phyloP scores from a whole-genome alignment of 176 grass and related monocot species.

The Avena insularis region DNA sequence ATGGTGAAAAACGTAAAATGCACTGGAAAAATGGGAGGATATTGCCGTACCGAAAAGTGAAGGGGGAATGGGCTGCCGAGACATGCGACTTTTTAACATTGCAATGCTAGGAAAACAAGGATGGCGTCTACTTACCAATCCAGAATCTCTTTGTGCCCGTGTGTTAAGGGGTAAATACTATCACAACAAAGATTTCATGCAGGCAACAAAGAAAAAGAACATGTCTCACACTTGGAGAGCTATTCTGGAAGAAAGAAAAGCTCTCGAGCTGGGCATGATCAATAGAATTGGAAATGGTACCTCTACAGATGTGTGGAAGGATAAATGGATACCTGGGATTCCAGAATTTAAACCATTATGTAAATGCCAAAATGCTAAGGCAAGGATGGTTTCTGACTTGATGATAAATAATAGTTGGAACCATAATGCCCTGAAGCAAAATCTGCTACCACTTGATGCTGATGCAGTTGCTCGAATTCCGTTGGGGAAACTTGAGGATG shows the following conservation, averaged over 20 bases:
- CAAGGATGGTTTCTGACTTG: too few species aligned
- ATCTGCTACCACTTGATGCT: too few species aligned
- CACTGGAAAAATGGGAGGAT: background rate
- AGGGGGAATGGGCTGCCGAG: background rate
- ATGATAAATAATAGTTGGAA: too few species aligned
- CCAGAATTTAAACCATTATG: too few species aligned
- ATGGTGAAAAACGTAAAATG: background rate
- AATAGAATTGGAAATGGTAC: too few species aligned
- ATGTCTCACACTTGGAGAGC: background rate
- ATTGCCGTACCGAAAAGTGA: background rate
- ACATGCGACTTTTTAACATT: background rate
- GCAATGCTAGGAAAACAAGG: background rate
- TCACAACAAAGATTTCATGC: background rate
- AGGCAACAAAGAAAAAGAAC: background rate
- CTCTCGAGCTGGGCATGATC: too few species aligned
- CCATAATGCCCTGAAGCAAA: too few species aligned
- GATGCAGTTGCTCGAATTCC: too few species aligned
- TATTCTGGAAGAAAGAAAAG: background rate
- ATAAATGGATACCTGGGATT: too few species aligned
- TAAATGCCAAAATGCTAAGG: too few species aligned
- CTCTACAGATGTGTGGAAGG: too few species aligned
- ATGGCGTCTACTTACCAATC: background rate
- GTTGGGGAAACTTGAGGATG: too few species aligned
- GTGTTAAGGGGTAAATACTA: background rate
- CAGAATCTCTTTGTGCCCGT: background rate